Evolutionary conservation across 73 alveolate genomes (phyloP).

Genomic region (Paramecium pentaurelia): DNA sequence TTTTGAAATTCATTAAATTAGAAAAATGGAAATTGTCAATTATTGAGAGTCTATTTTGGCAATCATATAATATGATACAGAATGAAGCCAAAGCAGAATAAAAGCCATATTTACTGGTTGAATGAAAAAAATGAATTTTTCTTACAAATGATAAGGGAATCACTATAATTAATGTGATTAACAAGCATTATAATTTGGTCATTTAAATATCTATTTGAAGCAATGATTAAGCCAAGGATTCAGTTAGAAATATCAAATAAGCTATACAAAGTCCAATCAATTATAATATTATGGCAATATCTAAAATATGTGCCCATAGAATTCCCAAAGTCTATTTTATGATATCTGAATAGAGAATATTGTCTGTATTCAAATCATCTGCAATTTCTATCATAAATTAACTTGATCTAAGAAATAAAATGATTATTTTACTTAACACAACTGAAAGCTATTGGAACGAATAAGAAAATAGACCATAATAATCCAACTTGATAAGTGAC

Average conservation of each 20-base stretch:
- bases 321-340: background rate
- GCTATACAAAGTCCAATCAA: background rate
- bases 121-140: conserved; percentile 13
- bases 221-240: background rate
- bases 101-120: background rate
- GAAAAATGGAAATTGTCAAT: background rate
- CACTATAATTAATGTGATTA: background rate
- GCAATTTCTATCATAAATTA: background rate
- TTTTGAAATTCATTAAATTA: background rate
- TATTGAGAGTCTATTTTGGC: background rate
- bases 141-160: conserved; percentile 12
- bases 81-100: background rate
- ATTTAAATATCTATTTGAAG: background rate
- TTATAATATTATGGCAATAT: background rate
- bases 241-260: background rate
- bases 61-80: background rate
- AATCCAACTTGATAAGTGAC: conserved; percentile 12
- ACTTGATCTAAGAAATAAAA: background rate
- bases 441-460: background rate
- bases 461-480: background rate
- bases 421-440: background rate
- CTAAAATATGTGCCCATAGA: background rate
- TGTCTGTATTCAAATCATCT: background rate
- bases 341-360: background rate
- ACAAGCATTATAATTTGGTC: background rate